Percentiles rank a stretch among this genome's conserved stretches.
These are phyloP conservation scores for Kurtzmaniella quercitrusa DNA, from an alignment of 1,139 yeast species.

Conservation along the genomic window DNA sequence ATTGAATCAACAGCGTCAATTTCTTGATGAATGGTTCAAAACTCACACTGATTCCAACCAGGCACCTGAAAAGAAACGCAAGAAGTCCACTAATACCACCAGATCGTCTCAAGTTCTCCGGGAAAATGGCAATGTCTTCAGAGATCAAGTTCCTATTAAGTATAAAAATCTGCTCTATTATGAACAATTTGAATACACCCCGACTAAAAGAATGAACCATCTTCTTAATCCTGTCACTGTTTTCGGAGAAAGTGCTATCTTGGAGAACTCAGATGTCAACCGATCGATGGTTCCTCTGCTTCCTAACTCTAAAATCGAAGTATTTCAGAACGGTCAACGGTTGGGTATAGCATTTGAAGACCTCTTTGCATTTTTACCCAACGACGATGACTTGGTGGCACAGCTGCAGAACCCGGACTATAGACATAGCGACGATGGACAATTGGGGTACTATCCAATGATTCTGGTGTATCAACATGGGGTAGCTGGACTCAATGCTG, in stretches of 20 bases:
- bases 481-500: slow-evolving; percentile 62
- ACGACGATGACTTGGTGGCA: slow-evolving; percentile 26
- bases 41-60: slow-evolving; percentile 3
- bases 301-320: slow-evolving; percentile 54
- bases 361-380: slow-evolving; percentile 73
- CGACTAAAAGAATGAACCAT: slow-evolving; percentile 74
- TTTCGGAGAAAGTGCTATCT: slow-evolving; percentile 59
- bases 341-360: slow-evolving; percentile 65
- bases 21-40: slow-evolving; percentile 17
- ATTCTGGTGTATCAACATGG: slow-evolving; percentile 83
- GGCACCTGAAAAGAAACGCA: slow-evolving; percentile 9
- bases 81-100: background rate
- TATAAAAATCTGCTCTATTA: slow-evolving; percentile 75
- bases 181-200: slow-evolving; percentile 82
- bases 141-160: slow-evolving; percentile 88
- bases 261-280: slow-evolving; percentile 23
- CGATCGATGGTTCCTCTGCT: slow-evolving; percentile 35
- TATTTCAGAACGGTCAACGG: slow-evolving; percentile 73
- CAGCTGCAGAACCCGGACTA: slow-evolving; percentile 49
- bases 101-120: slow-evolving; percentile 14
- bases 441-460: slow-evolving; percentile 88
- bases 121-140: slow-evolving; percentile 36
- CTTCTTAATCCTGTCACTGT: slow-evolving; percentile 68
- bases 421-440: slow-evolving; percentile 68
- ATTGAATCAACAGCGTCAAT: slow-evolving; percentile 36